Evolutionary conservation across 192 early-diverging fungal species (phyloP).

Genomic region (Fimicolochytrium jonesii): DNA sequence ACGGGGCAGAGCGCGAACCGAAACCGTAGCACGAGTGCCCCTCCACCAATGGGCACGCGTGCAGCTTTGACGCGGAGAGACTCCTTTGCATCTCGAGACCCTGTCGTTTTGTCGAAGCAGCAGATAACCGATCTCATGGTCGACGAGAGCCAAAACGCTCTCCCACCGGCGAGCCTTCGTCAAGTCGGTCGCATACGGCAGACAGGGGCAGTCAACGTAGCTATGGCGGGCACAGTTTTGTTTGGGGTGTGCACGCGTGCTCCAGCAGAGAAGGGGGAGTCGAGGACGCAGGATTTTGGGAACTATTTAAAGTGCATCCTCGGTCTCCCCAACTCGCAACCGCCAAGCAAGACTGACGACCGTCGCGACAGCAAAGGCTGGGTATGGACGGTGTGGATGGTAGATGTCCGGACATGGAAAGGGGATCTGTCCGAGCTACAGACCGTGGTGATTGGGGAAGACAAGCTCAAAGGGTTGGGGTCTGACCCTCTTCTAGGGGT

Average conservation of each 20-base stretch:
- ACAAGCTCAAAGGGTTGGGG: neutral
- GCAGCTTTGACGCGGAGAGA: neutral
- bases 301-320: no score
- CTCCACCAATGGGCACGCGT: neutral
- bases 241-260: no score
- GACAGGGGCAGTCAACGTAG: neutral
- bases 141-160: neutral
- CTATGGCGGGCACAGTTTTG: no score
- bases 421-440: neutral
- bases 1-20: neutral
- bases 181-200: neutral
- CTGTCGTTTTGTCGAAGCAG: no score
- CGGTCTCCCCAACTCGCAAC: no score
- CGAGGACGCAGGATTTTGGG: no score
- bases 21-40: slow-evolving; percentile 9
- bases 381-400: slow-evolving; percentile 2
- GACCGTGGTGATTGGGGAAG: neutral
- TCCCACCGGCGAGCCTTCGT: neutral
- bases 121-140: no score
- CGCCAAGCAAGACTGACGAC: no score
- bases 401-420: neutral
- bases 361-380: no score
- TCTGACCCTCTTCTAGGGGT: no score
- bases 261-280: no score
- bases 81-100: neutral